Evolutionary conservation across 176 grass and related monocot genomes (phyloP).

Genomic region (Zea luxurians): DNA sequence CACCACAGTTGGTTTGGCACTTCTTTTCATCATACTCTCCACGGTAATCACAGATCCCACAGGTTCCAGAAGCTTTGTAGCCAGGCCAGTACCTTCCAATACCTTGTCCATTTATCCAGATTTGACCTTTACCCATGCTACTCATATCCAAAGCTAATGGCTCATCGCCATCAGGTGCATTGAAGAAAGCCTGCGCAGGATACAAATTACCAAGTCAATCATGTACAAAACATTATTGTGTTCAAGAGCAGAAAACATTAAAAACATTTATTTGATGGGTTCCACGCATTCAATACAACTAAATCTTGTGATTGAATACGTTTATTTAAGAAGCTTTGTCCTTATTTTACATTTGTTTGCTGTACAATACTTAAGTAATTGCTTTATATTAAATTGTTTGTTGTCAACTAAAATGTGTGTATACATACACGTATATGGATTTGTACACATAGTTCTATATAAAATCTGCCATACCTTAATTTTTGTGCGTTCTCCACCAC

Average conservation of each 20-base stretch:
- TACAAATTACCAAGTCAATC: constrained; percentile 35
- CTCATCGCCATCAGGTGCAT: constrained; percentile 78
- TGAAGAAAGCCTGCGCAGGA: constrained; percentile 77
- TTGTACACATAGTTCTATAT: too few species aligned
- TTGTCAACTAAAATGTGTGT: too few species aligned
- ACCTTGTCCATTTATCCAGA: constrained; percentile 95
- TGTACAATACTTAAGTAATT: too few species aligned
- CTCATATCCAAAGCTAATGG: constrained; percentile 96
- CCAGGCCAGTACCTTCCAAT: constrained; percentile 91
- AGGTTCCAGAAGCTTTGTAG: constrained; percentile 73
- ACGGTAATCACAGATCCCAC: constrained; percentile 73
- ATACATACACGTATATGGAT: too few species aligned
- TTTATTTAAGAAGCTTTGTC: too few species aligned
- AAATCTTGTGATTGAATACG: too few species aligned
- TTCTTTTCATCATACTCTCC: constrained; percentile 79
- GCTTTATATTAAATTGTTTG: too few species aligned
- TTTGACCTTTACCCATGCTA: constrained; percentile 96
- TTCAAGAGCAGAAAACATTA: constrained; percentile 5
- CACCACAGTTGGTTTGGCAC: constrained; percentile 90
- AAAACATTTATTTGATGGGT: neutral
- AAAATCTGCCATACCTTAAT: too few species aligned
- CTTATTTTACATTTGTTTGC: too few species aligned
- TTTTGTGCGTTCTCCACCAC: too few species aligned
- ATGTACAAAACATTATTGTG: constrained; percentile 33
- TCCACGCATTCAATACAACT: too few species aligned